Evolutionary conservation across 768 basidiomycete species (phyloP), one percentile per base, ranked within the genome.

Genomic region (Russula olivacea): DNA sequence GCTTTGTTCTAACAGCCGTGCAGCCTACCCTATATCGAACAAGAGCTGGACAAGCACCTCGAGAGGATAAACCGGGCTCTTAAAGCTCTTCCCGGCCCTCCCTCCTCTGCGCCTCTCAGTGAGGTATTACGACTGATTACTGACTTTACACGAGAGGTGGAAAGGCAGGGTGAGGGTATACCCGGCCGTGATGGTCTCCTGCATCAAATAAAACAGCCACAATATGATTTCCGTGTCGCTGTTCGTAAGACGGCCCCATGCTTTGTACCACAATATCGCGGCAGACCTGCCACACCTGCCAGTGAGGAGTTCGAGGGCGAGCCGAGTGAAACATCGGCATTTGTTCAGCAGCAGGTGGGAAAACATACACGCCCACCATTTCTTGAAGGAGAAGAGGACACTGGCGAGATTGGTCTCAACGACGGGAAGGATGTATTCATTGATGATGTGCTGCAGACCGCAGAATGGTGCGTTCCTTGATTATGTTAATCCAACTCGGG

Each of bases 11-110:
- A 38, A 59, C 32, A 11, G 34, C 51, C 12, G 2, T 15, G 21
- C 59, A 90, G 89, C 50, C 76, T 90, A 0, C 87, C 88, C 0
- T 72, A 80, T 63, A 83, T 89, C 12, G 80, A 83, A 55, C 76
- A 81, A 0, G 87, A 89, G 62, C 71, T 89, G 28, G 76, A 80
- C 25, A 74, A 70, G 0, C 72, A 78, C 0, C 78, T 87, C 0
- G 64, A 69, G 0, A 72, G 69, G 8, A 79, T 82, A 0, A 75
- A 79, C 1, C 58, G 68, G 0, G 71, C 68, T 3, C 49, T 80
- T 0, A 50, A 63, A 0, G 23, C 54, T 23, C 72, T 82, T 0
- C 86, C 87, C 0, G 77, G 71, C 30, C 77, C 80, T 0, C 86
- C 86, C 0, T 83, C 87, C 0, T 68, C 63, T 1, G 80, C 89